Base-by-base conservation (phyloP, 768 basidiomycete species). In the Pholiota molesta region DNA sequence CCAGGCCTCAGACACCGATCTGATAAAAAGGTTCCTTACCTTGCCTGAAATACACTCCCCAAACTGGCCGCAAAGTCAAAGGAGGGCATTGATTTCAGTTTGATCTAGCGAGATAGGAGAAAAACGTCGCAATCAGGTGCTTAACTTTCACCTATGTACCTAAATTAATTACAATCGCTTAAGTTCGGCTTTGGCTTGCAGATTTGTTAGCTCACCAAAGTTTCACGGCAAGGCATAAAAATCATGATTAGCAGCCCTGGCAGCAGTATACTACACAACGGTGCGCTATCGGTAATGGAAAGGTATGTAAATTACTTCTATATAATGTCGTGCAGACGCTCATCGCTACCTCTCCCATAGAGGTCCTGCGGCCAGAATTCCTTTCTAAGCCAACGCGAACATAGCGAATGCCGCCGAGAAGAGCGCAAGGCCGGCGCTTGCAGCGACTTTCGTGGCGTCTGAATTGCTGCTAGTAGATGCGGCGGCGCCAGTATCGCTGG, bases 371-470 rank as follows among this genome's bases (percentile, higher is more conserved):
- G 53, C n/a, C 53, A 55, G 33, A 35, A 37, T 35, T 21, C 52
- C 49, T 5, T 40, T 17, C 52, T 54, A 60, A 19, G 40, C 51
- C 37, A 60, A 21, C 19, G 54, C 11, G 13, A 47, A 40, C 23
- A 33, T 40, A 19, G 53, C 58, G 11, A 59, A 29, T 17, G 47
- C 23, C 17, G 57, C 62, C 49, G 57, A 62, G 26, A 64, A 35
- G 21, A 61, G 29, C 19, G 60, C 62, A 26, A 52, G 49, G 44
- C 47, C 57, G n/a, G 60, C 61, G 33, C 66, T 66, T 37, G 55
- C 49, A 7, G 44, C 59, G 17, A 59, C 33, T 40, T 42, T 66
- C 37, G 57, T 56, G 21, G 62, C 37, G 39, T 37, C 64, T 3
- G 66, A 61, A 57, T 37, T 19, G 35, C 29, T 26, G 53, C 59